Conservation (phyloP, 768 basidiomycete species). For the Mycena haematopus region DNA sequence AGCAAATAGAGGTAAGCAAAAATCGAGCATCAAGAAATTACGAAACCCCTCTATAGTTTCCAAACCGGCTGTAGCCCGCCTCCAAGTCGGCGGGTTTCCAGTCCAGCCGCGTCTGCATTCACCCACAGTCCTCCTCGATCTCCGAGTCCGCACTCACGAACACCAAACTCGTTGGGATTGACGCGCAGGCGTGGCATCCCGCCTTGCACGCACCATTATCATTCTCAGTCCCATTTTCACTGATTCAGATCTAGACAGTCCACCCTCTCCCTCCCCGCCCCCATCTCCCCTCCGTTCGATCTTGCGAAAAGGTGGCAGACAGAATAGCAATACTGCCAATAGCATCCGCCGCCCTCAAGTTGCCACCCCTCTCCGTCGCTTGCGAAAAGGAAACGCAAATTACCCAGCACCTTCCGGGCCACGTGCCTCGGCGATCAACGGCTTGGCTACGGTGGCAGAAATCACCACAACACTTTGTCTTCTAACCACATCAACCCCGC, state of each 20-base stretch:
- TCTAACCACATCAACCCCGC: too few species aligned
- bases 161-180: not conserved
- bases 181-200: not conserved
- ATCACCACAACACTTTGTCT: too few species aligned
- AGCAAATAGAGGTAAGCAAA: too few species aligned
- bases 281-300: not conserved
- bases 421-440: too few species aligned
- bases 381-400: too few species aligned
- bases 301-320: not conserved
- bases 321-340: not conserved
- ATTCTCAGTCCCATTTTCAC: not conserved
- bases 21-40: too few species aligned
- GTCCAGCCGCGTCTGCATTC: not conserved
- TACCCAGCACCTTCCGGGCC: too few species aligned
- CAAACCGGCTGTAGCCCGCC: not conserved
- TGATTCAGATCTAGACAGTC: not conserved
- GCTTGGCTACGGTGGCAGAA: too few species aligned
- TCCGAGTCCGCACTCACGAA: too few species aligned
- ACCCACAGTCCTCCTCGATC: not conserved
- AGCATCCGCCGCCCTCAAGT: too few species aligned
- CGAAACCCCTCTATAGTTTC: too few species aligned
- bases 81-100: not conserved
- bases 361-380: too few species aligned
- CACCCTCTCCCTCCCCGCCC: not conserved
- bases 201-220: not conserved